A percentile compares a stretch with the other conserved stretches of the same genome.
Conservation (phyloP, 177 flowering plant species). For the Vitis hybrid region DNA sequence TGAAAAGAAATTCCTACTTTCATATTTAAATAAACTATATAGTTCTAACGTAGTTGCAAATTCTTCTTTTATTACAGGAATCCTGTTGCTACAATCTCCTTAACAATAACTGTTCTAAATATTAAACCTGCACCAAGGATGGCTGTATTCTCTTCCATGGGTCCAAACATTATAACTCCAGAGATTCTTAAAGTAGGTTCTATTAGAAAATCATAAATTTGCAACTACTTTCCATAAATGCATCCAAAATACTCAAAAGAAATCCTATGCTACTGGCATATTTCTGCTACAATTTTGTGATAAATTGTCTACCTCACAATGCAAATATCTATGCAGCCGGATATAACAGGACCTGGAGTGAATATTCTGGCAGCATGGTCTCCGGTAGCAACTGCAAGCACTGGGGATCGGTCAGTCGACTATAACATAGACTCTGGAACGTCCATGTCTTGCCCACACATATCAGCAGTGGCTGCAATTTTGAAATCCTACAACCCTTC, state of each 20-base stretch:
- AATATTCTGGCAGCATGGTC: constrained; percentile 58
- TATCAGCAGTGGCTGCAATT: constrained; percentile 40
- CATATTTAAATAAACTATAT: too few species aligned
- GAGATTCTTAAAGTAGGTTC: constrained; percentile 49
- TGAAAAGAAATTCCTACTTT: too few species aligned
- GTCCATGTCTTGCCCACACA: constrained; percentile 61
- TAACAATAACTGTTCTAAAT: constrained; percentile 27
- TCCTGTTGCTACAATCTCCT: constrained; percentile 42
- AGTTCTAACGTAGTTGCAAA: neutral
- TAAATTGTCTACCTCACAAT: neutral
- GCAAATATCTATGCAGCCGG: constrained; percentile 37
- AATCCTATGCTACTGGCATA: too few species aligned
- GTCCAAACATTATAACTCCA: constrained; percentile 47
- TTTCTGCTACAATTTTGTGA: too few species aligned
- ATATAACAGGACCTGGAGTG: constrained; percentile 50
- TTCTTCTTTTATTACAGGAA: constrained; percentile 23
- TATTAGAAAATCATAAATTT: neutral
- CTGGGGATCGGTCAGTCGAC: constrained; percentile 26
- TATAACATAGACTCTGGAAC: constrained; percentile 51
- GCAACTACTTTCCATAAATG: neutral
- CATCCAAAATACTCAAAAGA: too few species aligned
- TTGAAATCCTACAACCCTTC: constrained; percentile 41
- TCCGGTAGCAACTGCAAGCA: constrained; percentile 29
- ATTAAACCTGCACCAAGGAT: constrained; percentile 42
- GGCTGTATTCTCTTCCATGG: constrained; percentile 53